phyloP scores from a whole-genome alignment of 1,284 basidiomycete species.

The Coriolopsis trogii region DNA sequence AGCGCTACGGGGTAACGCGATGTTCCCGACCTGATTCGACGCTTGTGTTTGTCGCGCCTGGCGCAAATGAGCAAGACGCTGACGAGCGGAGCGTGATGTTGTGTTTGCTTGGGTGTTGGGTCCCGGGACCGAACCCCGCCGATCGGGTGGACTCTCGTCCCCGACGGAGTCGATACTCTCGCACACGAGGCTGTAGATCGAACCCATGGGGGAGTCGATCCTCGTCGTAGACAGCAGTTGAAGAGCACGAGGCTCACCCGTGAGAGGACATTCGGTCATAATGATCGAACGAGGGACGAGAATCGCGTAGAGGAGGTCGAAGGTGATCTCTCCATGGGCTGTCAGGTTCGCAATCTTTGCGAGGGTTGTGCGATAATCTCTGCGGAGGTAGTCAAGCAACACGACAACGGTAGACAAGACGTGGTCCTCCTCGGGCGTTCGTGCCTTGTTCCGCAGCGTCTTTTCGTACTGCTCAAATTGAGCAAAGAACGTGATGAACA shows the following conservation, averaged over 20 bases:
- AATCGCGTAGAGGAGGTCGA: constrained; percentile 47
- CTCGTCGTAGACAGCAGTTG: constrained; percentile 41
- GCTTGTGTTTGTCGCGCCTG: too few species aligned
- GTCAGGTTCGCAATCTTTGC: constrained; percentile 47
- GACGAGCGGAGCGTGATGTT: neutral
- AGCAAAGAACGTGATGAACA: constrained; percentile 53
- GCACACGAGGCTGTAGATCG: constrained; percentile 41
- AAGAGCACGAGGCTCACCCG: constrained; percentile 49
- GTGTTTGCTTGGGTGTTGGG: neutral
- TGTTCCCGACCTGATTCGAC: too few species aligned
- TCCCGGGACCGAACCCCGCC: neutral
- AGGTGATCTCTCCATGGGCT: constrained; percentile 56
- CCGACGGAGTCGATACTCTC: constrained; percentile 55
- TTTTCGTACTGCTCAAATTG: constrained; percentile 49
- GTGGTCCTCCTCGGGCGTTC: constrained; percentile 41
- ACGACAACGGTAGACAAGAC: constrained; percentile 43
- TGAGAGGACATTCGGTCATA: constrained; percentile 13
- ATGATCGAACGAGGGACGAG: constrained; percentile 18
- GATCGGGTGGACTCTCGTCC: constrained; percentile 19
- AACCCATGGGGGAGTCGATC: constrained; percentile 31
- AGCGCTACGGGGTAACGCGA: neutral
- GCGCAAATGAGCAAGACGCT: neutral
- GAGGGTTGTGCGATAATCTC: constrained; percentile 52
- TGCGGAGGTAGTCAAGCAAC: constrained; percentile 42
- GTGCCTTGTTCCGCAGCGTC: constrained; percentile 39